A percentile compares a stretch with the other conserved stretches of the same genome.
Evolutionary conservation across 306 rosid genomes (phyloP).

Genomic region (Dryas drummondii): DNA sequence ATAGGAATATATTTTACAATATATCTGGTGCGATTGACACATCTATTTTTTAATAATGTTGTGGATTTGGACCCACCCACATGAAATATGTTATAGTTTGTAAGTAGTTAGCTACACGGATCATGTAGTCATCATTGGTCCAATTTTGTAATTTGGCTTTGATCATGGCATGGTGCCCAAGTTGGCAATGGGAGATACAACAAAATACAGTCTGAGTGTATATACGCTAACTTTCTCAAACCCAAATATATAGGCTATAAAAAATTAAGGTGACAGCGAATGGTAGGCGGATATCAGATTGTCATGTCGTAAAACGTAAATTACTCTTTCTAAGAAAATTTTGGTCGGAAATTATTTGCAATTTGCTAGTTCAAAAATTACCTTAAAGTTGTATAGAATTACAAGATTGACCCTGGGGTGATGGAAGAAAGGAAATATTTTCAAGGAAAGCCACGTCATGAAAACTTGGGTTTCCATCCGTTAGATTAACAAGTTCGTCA

Average conservation of each 20-base stretch:
- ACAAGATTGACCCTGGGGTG: background rate
- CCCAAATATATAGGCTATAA: conserved; percentile 8
- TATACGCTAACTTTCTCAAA: background rate
- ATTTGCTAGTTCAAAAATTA: background rate
- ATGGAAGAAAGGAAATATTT: background rate
- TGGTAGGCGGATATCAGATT: conserved; percentile 18
- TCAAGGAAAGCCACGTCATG: background rate
- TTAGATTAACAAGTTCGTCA: background rate
- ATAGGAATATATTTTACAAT: too few relatives aligned
- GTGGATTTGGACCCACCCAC: background rate
- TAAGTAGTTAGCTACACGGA: background rate
- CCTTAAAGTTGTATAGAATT: background rate
- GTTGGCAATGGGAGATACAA: background rate
- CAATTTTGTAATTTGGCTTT: background rate
- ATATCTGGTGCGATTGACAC: too few relatives aligned
- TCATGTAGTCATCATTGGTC: background rate
- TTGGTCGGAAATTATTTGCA: background rate
- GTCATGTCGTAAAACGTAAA: conserved; percentile 15
- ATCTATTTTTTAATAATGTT: too few relatives aligned
- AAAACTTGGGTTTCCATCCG: background rate
- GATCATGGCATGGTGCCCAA: conserved; percentile 1
- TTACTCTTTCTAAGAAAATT: background rate
- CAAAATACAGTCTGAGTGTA: background rate
- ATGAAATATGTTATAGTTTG: background rate
- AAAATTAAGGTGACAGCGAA: conserved; percentile 46